phyloP scores from a whole-genome alignment of 306 rosid species.

The Arachis stenosperma region DNA sequence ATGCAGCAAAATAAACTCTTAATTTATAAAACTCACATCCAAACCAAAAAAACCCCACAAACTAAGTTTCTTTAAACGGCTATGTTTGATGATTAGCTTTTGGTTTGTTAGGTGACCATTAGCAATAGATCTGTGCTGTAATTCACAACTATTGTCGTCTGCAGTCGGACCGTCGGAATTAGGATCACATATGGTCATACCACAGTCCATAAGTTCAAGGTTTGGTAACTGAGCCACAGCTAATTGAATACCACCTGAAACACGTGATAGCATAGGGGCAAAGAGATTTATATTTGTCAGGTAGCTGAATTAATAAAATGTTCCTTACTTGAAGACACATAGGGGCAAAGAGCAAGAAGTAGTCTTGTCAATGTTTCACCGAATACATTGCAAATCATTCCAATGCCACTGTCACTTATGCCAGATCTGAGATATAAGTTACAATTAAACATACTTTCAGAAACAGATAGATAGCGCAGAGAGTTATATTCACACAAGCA shows the following conservation, averaged over 20 bases:
- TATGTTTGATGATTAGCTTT: slow-evolving; percentile 74
- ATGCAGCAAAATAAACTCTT: slow-evolving; percentile 1
- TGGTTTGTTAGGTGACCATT: slow-evolving; percentile 58
- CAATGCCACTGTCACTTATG: slow-evolving; percentile 82
- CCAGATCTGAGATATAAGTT: slow-evolving; percentile 62
- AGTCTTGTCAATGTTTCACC: slow-evolving; percentile 69
- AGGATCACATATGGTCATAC: slow-evolving; percentile 73
- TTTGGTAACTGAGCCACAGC: slow-evolving; percentile 76
- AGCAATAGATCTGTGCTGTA: slow-evolving; percentile 37
- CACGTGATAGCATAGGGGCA: slow-evolving; percentile 9
- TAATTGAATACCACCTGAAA: slow-evolving; percentile 78
- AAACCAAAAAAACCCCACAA: slow-evolving; percentile 87
- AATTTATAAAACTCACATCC: slow-evolving; percentile 59
- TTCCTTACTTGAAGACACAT: slow-evolving; percentile 65
- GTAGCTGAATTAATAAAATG: background rate
- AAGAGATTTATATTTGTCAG: background rate
- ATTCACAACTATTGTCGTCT: slow-evolving; percentile 44
- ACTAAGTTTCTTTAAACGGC: slow-evolving; percentile 71
- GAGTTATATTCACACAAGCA: too few relatives aligned
- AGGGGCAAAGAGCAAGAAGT: slow-evolving; percentile 79
- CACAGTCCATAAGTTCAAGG: slow-evolving; percentile 88
- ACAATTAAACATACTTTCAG: slow-evolving; percentile 1
- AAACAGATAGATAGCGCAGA: background rate
- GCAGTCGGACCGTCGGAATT: slow-evolving; percentile 39
- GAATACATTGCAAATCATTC: slow-evolving; percentile 77